Evolutionary conservation across 2,329 filamentous ascomycete genomes (phyloP).

Genomic region (Aureobasidium lini): DNA sequence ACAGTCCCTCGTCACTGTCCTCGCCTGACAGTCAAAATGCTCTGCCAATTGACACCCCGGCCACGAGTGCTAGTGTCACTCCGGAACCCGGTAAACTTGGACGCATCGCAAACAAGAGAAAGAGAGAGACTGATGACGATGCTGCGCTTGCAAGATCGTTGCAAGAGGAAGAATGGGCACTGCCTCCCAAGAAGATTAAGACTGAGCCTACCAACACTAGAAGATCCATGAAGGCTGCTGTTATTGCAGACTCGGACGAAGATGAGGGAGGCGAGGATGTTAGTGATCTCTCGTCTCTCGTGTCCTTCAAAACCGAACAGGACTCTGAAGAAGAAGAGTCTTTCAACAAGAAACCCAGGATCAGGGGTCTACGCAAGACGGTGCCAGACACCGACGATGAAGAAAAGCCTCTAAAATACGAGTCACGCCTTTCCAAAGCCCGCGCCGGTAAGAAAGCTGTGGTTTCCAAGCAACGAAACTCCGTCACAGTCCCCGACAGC

Average conservation of each 20-base stretch:
- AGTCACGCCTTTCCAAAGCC: conserved; percentile 8
- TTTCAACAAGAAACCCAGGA: conserved; percentile 13
- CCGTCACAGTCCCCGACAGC: conserved; percentile 30
- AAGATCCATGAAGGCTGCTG: not conserved
- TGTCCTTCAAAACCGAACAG: conserved; percentile 16
- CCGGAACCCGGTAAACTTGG: conserved; percentile 39
- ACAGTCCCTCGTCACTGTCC: conserved; percentile 17
- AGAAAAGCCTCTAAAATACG: conserved; percentile 6
- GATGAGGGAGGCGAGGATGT: conserved; percentile 11
- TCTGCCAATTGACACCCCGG: conserved; percentile 53
- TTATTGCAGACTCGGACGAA: conserved; percentile 25
- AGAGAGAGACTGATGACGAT: conserved; percentile 25
- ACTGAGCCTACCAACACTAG: not conserved
- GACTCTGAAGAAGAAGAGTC: conserved; percentile 9
- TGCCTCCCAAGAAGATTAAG: conserved; percentile 20
- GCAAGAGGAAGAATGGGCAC: conserved; percentile 30
- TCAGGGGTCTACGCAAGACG: not conserved
- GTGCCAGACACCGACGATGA: conserved; percentile 25
- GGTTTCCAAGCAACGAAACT: not conserved
- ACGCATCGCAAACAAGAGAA: conserved; percentile 23
- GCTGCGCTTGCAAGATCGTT: conserved; percentile 24
- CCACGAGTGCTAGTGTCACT: conserved; percentile 51
- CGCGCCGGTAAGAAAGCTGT: conserved; percentile 16
- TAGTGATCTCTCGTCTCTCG: conserved; percentile 23
- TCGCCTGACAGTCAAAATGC: conserved; percentile 34